Evolutionary conservation across 352 stramenopile genomes (phyloP).

Genomic region (Globisporangium cylindrosporum): DNA sequence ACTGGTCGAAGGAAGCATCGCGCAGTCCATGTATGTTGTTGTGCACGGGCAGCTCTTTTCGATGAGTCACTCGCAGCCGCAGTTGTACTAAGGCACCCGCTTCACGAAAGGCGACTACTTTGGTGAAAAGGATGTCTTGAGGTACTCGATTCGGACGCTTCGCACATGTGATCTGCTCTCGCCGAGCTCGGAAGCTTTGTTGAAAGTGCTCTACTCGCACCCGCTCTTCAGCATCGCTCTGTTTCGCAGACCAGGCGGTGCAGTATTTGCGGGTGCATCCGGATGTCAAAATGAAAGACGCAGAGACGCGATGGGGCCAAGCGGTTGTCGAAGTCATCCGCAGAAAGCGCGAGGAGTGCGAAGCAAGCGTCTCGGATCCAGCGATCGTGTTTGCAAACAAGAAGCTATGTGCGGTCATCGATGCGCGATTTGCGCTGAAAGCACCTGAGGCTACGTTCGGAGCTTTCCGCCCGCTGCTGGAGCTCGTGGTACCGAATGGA

Average conservation of each 20-base stretch:
- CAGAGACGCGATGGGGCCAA: slow-evolving; percentile 44
- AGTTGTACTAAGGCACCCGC: slow-evolving; percentile 18
- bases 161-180: slow-evolving; percentile 60
- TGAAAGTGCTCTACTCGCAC: slow-evolving; percentile 41
- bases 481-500: slow-evolving; percentile 57
- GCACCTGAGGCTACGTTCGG: slow-evolving; percentile 30
- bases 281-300: slow-evolving; percentile 14
- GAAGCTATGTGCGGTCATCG: slow-evolving; percentile 27
- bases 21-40: slow-evolving; percentile 74
- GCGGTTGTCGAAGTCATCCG: slow-evolving; percentile 32
- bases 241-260: slow-evolving; percentile 31
- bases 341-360: slow-evolving; percentile 25
- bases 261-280: slow-evolving; percentile 22
- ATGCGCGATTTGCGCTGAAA: slow-evolving; percentile 27
- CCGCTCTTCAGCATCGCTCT: slow-evolving; percentile 33
- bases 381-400: slow-evolving; percentile 14
- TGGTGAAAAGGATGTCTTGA: slow-evolving; percentile 51
- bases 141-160: slow-evolving; percentile 48
- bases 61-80: slow-evolving; percentile 27
- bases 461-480: slow-evolving; percentile 40
- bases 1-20: slow-evolving; percentile 60
- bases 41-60: slow-evolving; percentile 42
- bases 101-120: slow-evolving; percentile 61
- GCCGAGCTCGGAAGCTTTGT: slow-evolving; percentile 35
- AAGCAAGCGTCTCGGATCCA: not conserved